These are phyloP conservation scores for Scutellaria minor DNA, from an alignment of 257 asterid genomes.

Conservation along the genomic window DNA sequence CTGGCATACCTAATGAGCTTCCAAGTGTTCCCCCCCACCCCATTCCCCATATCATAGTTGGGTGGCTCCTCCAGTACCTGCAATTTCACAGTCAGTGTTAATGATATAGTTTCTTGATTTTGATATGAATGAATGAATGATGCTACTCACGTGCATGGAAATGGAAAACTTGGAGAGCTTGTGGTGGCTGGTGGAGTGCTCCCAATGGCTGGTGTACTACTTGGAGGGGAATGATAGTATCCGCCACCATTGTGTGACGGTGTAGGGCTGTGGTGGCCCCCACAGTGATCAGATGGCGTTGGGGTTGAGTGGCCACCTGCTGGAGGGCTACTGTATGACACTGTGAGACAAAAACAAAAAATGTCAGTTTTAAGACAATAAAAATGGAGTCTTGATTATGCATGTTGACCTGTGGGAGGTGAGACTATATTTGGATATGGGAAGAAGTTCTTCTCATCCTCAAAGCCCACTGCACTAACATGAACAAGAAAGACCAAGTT, in stretches of 20 bases:
- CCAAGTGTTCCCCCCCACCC: conserved; percentile 65
- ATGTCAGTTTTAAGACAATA: neutral
- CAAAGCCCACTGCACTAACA: conserved; percentile 39
- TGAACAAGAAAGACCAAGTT: conserved; percentile 32
- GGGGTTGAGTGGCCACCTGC: conserved; percentile 50
- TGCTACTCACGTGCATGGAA: conserved; percentile 76
- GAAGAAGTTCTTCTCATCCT: conserved; percentile 69
- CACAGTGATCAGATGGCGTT: conserved; percentile 65
- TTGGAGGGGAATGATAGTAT: conserved; percentile 44
- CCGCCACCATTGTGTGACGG: conserved; percentile 41
- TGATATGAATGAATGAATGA: neutral
- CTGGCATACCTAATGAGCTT: conserved; percentile 46
- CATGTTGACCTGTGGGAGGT: conserved; percentile 48
- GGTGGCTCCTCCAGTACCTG: conserved; percentile 74
- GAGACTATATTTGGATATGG: conserved; percentile 46
- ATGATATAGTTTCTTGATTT: too few species aligned
- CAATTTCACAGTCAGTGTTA: neutral
- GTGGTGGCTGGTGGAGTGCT: conserved; percentile 38
- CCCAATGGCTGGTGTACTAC: conserved; percentile 31
- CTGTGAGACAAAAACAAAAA: conserved; percentile 35
- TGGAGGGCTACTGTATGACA: conserved; percentile 41
- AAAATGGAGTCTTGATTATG: too few species aligned
- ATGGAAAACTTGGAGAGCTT: conserved; percentile 62
- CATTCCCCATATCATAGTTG: conserved; percentile 51
- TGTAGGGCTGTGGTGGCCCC: conserved; percentile 44